Percentiles rank a stretch among this genome's conserved stretches.
Conservation (phyloP, 257 asterid species). For the Salvia rosmarinus region DNA sequence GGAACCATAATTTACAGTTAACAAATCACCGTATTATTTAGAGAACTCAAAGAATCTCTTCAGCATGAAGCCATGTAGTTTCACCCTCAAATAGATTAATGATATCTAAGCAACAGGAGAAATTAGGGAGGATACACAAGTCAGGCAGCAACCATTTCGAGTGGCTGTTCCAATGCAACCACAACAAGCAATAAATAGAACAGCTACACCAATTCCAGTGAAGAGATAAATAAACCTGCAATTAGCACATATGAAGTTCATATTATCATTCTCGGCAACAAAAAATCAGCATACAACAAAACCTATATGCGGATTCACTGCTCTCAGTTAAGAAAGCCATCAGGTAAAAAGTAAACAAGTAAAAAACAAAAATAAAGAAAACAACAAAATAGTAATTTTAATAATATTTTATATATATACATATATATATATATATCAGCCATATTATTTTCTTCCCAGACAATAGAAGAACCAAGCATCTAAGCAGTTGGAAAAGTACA, state of each 20-base stretch:
- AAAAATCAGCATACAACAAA: slow-evolving; percentile 2
- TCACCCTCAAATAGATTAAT: slow-evolving; percentile 5
- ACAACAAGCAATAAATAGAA: slow-evolving; percentile 75
- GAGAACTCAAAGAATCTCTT: neutral
- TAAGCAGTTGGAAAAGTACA: neutral
- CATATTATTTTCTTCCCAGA: neutral
- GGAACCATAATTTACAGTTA: neutral
- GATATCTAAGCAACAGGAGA: slow-evolving; percentile 4
- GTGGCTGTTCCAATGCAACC: slow-evolving; percentile 85
- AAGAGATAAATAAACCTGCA: slow-evolving; percentile 95
- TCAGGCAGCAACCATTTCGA: slow-evolving; percentile 88
- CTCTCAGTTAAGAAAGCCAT: slow-evolving; percentile 24
- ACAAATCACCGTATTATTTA: neutral
- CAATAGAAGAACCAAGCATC: neutral
- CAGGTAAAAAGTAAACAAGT: neutral
- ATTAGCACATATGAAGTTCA: slow-evolving; percentile 27
- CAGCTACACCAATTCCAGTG: slow-evolving; percentile 71
- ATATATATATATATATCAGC: neutral
- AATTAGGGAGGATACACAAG: slow-evolving; percentile 76
- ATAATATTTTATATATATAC: no score
- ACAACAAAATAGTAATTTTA: neutral
- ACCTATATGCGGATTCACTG: neutral
- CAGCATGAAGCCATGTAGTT: neutral
- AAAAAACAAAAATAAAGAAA: neutral
- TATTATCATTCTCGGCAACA: slow-evolving; percentile 5